Base-by-base conservation (phyloP, 768 basidiomycete genomes). In the Trametes maxima region DNA sequence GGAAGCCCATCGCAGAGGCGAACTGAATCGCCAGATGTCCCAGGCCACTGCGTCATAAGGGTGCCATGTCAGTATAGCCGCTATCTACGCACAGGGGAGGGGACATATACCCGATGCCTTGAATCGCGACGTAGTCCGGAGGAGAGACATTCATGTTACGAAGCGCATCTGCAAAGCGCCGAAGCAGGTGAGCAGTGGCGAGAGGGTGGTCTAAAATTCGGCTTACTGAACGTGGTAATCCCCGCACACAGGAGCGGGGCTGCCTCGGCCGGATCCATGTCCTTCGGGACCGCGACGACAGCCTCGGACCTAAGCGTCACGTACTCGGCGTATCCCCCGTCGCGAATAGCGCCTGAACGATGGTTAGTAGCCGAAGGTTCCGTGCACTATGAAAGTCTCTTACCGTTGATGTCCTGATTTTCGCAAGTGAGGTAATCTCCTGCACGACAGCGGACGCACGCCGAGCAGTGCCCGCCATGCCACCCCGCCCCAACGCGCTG, bases 141-240 rank as follows among this genome's bases (percentile, higher is more conserved):
- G 76, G 66, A 21, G 54, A 42, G 14, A 72, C 52, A 25, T 65
- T 57, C 68, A 73, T 74, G 57, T 69, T 61, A 50, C 77, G 67
- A 13, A 73, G 63, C 2, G 71, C 45, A 37, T 68, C 69, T 70
- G 16, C 10, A 33, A 1, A 33, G 28, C 28, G 5, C 4, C 19
- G 3, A n/a, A n/a, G n/a, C n/a, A n/a, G n/a, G n/a, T n/a, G n/a
- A n/a, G n/a, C n/a, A n/a, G n/a, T n/a, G n/a, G n/a, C n/a, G n/a
- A n/a, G n/a, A n/a, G n/a, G n/a, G n/a, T n/a, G n/a, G n/a, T n/a
- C n/a, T n/a, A n/a, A 0, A 8, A 2, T 83, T 88, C 53, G 92
- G 84, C 39, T 89, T 88, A 51, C 76, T 73, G 71, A 73, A 79
- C 24, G 69, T 70, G 10, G 78, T 78, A 16, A 77, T 72, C 22